Base-by-base conservation (phyloP, 352 stramenopile species). In the Phytophthora crassamura region DNA sequence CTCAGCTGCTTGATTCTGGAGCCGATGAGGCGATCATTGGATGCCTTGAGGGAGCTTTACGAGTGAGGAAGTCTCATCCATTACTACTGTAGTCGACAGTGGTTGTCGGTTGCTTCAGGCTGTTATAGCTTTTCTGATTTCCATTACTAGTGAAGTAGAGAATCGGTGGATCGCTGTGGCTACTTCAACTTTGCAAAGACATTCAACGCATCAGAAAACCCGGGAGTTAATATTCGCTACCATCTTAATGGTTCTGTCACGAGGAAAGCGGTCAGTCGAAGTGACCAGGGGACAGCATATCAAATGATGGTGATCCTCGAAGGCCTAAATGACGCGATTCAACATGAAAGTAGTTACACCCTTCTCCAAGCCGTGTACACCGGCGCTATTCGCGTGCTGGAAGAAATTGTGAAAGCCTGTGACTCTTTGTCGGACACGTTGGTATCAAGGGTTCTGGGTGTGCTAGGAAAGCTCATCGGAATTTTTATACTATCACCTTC, bases 301-400 rank as follows among this genome's bases (percentile, higher is more conserved):
- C 16, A 67, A 72, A 53, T 68, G 40, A 72, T 68, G 57, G 58
- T 68, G 33, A 68, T 72, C 32, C 46, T 72, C 16, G 36, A 39
- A 28, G 5, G 38, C 30, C 16, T 72, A 34, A 41, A 55, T 16
- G 15, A 18, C 35, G 68, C 64, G 12, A 51, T 72, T 28, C 45
- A 72, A 48, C 50, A 59, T 15, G 38, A 59, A 51, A 48, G 39
- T 15, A 41, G 39, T 28, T 72, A 58, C 10, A 64, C 34, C 2
- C 49, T 72, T 32, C 40, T 54, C 25, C 36, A 58, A 60, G 25
- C n/a, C 43, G 64, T 68, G 32, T 64, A 50, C 30, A 15, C 15
- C 18, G 64, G 50, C 9, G 50, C 64, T 16, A 45, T 72, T 64
- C 50, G 58, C 18, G 48, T 72, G 15, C 28, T 72, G 4, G 58